A percentile compares a stretch with the other conserved stretches of the same genome.
These are phyloP conservation scores for Saussurea involucrata DNA, from an alignment of 129 eudicot genomes.

Conservation along the genomic window DNA sequence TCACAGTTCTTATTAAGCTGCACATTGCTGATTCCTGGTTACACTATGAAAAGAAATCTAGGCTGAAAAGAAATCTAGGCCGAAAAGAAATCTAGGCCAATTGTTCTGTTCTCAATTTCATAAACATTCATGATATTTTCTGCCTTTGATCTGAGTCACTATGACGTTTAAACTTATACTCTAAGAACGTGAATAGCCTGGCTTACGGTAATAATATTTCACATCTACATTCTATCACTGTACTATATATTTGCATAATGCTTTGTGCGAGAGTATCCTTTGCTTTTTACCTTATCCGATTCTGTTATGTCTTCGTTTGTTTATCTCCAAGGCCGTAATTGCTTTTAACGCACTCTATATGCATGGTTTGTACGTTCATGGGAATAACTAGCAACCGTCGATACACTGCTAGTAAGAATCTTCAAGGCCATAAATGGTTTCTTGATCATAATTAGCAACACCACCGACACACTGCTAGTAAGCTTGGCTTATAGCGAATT, in stretches of 20 bases:
- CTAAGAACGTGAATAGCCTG: not conserved
- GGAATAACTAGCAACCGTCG: not conserved
- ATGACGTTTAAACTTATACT: not conserved
- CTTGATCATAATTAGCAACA: not conserved
- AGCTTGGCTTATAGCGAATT: too few relatives aligned
- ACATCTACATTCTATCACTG: not conserved
- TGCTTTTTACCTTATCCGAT: not conserved
- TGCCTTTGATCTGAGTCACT: not conserved
- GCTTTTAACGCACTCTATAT: not conserved
- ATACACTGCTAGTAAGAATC: not conserved
- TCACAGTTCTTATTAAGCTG: not conserved
- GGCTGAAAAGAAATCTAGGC: too few relatives aligned
- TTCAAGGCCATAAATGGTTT: not conserved
- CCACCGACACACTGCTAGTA: conserved; percentile 2
- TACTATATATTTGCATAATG: not conserved
- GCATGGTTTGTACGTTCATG: not conserved
- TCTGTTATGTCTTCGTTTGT: not conserved
- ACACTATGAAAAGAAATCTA: not conserved
- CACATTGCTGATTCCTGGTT: conserved; percentile 4
- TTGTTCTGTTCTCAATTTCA: not conserved
- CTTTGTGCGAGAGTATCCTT: not conserved
- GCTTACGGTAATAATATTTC: not conserved
- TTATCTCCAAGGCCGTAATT: not conserved
- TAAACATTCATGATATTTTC: not conserved
- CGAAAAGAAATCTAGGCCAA: conserved; percentile 8